Percentiles rank a stretch among this genome's conserved stretches.
phyloP scores from a whole-genome alignment of 306 rosid genomes.

The Pyrus bretschneideri region DNA sequence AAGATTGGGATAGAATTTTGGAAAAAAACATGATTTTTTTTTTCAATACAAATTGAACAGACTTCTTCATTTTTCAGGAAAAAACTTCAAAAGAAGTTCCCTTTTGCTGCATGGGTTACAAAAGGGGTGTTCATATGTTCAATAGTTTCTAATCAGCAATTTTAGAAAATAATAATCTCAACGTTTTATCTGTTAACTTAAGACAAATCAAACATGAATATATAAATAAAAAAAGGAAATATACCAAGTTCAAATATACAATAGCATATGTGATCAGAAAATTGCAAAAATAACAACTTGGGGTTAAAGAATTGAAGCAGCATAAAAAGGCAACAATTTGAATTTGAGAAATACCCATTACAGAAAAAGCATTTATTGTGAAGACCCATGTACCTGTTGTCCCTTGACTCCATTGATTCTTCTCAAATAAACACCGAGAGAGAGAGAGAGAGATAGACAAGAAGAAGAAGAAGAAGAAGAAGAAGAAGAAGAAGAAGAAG shows the following conservation, averaged over 20 bases:
- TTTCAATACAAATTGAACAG: neutral
- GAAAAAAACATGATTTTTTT: neutral
- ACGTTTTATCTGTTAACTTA: neutral
- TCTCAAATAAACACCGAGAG: neutral
- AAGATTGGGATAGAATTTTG: neutral
- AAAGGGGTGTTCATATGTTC: too few relatives aligned
- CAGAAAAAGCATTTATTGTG: constrained; percentile 2
- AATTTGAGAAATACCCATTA: neutral
- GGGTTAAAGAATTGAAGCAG: neutral
- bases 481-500: too few relatives aligned
- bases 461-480: too few relatives aligned
- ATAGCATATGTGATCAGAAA: neutral
- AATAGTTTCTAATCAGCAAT: too few relatives aligned
- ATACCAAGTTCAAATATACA: neutral
- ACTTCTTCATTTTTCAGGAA: neutral
- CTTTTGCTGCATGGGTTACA: too few relatives aligned
- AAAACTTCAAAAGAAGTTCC: neutral
- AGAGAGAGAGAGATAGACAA: too few relatives aligned
- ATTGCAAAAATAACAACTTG: neutral
- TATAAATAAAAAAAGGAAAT: neutral
- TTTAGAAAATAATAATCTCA: too few relatives aligned
- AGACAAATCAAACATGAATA: neutral
- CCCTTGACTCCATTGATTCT: constrained; percentile 17
- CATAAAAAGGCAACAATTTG: neutral
- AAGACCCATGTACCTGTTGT: constrained; percentile 28